Evolutionary conservation across 768 basidiomycete genomes (phyloP).

Genomic region (Lentinula lateritia): DNA sequence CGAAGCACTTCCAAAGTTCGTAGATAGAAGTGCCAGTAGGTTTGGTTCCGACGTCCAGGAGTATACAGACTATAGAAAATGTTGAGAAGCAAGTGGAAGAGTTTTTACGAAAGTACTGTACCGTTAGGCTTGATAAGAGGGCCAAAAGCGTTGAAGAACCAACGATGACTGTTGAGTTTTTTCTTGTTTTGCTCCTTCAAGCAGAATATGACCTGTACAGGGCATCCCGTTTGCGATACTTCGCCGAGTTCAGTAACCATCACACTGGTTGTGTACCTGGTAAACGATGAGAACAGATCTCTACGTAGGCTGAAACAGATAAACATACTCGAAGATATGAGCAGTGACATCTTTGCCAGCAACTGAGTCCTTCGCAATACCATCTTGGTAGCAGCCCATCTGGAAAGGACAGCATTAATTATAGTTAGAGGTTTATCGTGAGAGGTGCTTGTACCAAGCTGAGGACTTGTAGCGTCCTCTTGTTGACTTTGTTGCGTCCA

Average conservation of each 20-base stretch:
- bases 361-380: slow-evolving; percentile 84
- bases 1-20: slow-evolving; percentile 96
- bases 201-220: slow-evolving; percentile 86
- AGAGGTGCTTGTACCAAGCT: slow-evolving; percentile 48
- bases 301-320: background rate
- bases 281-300: slow-evolving; percentile 1
- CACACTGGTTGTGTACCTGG: slow-evolving; percentile 72
- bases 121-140: slow-evolving; percentile 84
- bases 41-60: slow-evolving; percentile 94
- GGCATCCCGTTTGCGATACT: slow-evolving; percentile 67
- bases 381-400: slow-evolving; percentile 89
- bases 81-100: slow-evolving; percentile 6
- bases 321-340: slow-evolving; percentile 82
- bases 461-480: slow-evolving; percentile 85
- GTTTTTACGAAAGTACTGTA: slow-evolving; percentile 19
- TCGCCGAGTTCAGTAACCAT: slow-evolving; percentile 78
- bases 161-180: slow-evolving; percentile 92
- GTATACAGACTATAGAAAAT: slow-evolving; percentile 63
- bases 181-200: slow-evolving; percentile 96
- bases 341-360: slow-evolving; percentile 89
- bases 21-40: slow-evolving; percentile 94
- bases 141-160: slow-evolving; percentile 97
- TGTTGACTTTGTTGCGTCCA: slow-evolving; percentile 82
- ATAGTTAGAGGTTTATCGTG: slow-evolving; percentile 4
- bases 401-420: slow-evolving; percentile 17